phyloP scores from a whole-genome alignment of 2,329 filamentous ascomycete species.

The Aspergillus brunneoviolaceus region DNA sequence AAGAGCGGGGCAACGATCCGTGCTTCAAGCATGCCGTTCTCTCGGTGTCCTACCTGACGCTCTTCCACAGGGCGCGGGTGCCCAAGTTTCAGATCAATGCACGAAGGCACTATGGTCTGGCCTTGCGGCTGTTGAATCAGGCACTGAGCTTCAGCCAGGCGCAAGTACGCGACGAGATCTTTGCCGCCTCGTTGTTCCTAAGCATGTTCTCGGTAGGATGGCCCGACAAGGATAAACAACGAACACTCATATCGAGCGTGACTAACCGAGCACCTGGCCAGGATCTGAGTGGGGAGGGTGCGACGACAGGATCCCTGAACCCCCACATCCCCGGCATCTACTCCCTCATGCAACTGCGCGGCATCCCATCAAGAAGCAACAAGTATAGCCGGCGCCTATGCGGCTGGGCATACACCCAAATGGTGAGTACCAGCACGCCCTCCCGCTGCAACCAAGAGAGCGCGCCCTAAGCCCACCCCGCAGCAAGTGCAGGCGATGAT shows the following conservation, averaged over 20 bases:
- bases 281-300: constrained; percentile 1
- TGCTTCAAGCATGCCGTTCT: neutral
- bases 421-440: neutral
- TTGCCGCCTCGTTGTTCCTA: neutral
- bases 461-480: neutral
- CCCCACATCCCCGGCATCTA: constrained; percentile 3
- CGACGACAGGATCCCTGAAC: neutral
- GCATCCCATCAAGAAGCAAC: neutral
- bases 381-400: constrained; percentile 1
- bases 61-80: neutral
- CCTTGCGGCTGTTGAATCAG: neutral
- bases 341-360: constrained; percentile 3
- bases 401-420: constrained; percentile 1
- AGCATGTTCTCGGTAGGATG: constrained; percentile 1
- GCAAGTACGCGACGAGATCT: neutral
- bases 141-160: neutral
- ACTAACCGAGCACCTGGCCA: neutral
- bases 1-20: neutral
- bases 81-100: neutral
- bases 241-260: neutral
- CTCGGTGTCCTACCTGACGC: neutral
- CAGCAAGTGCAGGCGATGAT: constrained; percentile 2
- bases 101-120: neutral
- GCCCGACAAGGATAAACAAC: too few species aligned
- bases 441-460: too few species aligned